A percentile compares a stretch with the other conserved stretches of the same genome.
These are phyloP conservation scores for Entamoeba invadens DNA, from an alignment of 208 protist genomes.

Conservation along the genomic window DNA sequence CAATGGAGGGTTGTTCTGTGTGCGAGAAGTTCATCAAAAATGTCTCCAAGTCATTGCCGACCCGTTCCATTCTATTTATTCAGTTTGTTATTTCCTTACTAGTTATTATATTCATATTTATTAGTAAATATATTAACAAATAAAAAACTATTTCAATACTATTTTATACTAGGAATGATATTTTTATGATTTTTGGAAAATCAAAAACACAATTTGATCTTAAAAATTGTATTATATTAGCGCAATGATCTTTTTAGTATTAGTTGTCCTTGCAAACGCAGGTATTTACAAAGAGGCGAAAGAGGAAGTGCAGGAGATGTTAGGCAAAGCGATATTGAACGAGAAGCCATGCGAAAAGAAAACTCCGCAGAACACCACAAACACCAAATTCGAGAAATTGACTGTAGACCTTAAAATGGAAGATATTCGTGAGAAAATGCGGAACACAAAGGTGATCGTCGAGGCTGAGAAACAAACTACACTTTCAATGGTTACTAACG, in stretches of 20 bases:
- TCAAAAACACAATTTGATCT: neutral
- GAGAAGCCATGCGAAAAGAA: neutral
- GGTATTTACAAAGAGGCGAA: neutral
- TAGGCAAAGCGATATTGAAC: neutral
- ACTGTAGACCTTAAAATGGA: neutral
- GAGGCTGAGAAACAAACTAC: neutral
- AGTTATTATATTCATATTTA: too few relatives aligned
- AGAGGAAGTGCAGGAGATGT: neutral
- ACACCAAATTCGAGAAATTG: neutral
- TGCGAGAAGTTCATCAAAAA: too few relatives aligned
- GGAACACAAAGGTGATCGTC: neutral
- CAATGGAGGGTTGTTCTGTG: too few relatives aligned
- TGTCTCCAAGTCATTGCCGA: too few relatives aligned
- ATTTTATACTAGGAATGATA: too few relatives aligned
- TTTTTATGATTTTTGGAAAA: neutral
- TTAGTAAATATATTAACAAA: too few relatives aligned
- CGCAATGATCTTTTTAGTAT: neutral
- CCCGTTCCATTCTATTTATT: too few relatives aligned
- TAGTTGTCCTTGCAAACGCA: neutral
- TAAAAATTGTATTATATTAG: constrained; percentile 1
- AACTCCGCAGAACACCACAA: neutral
- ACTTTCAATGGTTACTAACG: neutral
- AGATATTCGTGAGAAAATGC: neutral
- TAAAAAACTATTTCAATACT: too few relatives aligned
- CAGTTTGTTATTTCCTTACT: too few relatives aligned